Percentiles rank a stretch among this genome's conserved stretches.
Conservation (phyloP, 305 asterid genomes). For the Fraxinus velutina region DNA sequence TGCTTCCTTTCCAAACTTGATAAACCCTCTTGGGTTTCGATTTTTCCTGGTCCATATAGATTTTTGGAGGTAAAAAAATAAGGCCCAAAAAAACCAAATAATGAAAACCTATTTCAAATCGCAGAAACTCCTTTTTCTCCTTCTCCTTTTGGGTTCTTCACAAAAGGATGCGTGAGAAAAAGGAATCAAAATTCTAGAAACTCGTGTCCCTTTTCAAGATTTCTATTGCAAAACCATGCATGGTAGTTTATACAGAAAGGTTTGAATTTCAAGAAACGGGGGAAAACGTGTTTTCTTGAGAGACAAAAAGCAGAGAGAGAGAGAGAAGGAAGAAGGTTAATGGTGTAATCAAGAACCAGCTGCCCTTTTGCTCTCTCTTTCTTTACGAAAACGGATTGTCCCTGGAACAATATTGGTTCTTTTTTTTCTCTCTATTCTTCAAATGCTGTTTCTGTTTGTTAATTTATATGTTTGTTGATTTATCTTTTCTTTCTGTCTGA, state of each 20-base stretch:
- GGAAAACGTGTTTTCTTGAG: neutral
- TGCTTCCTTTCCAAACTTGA: conserved; percentile 76
- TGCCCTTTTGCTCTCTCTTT: conserved; percentile 27
- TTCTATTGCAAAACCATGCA: conserved; percentile 16
- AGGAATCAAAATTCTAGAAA: conserved; percentile 3
- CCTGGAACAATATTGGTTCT: conserved; percentile 21
- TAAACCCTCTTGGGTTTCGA: conserved; percentile 47
- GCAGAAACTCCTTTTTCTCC: conserved; percentile 15
- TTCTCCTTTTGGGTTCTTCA: conserved; percentile 11
- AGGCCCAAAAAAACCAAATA: neutral
- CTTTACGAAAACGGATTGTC: conserved; percentile 20
- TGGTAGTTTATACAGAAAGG: neutral
- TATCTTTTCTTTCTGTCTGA: neutral
- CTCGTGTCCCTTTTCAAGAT: conserved; percentile 7
- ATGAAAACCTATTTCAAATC: neutral
- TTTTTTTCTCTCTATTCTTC: neutral
- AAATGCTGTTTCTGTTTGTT: neutral
- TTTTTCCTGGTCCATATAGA: conserved; percentile 36
- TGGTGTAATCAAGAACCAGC: conserved; percentile 31
- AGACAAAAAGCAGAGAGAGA: conserved; percentile 5
- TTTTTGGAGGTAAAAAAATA: neutral
- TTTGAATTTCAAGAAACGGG: neutral
- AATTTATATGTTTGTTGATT: neutral
- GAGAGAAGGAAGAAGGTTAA: neutral
- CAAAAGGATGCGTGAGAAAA: neutral